phyloP scores from a whole-genome alignment of 768 basidiomycete genomes.

The Phanerodontia chrysosporium region DNA sequence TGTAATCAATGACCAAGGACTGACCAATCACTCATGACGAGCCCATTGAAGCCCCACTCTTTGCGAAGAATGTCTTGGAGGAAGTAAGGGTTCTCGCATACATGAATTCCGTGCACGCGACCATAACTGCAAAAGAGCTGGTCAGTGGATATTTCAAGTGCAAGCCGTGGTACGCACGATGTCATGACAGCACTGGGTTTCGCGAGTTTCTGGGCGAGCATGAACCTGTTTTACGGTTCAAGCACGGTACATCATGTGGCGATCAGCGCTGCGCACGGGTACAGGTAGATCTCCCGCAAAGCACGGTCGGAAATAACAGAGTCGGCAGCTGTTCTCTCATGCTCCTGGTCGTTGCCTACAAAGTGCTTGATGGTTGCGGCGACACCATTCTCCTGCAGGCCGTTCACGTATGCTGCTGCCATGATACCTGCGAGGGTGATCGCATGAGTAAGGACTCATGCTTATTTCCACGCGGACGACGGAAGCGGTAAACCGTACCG shows the following conservation, averaged over 20 bases:
- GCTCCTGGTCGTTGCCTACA: conserved; percentile 70
- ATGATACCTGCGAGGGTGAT: conserved; percentile 42
- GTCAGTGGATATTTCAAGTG: conserved; percentile 12
- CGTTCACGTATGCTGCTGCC: conserved; percentile 64
- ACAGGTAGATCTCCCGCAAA: conserved; percentile 67
- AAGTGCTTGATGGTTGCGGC: conserved; percentile 74
- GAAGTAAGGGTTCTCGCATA: conserved; percentile 38
- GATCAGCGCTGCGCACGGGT: conserved; percentile 48
- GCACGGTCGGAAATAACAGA: conserved; percentile 63
- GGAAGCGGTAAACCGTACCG: conserved; percentile 29
- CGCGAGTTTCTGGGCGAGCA: conserved; percentile 62
- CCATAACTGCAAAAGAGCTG: conserved; percentile 32
- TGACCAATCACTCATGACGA: conserved; percentile 47
- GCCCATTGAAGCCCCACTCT: conserved; percentile 46
- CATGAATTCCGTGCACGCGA: conserved; percentile 40
- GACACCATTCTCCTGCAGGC: conserved; percentile 62
- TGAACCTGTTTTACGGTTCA: conserved; percentile 40
- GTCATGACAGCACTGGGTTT: conserved; percentile 68
- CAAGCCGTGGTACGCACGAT: conserved; percentile 32
- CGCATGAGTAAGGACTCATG: neutral
- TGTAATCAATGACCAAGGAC: neutral
- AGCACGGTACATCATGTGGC: neutral
- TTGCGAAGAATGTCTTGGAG: conserved; percentile 40
- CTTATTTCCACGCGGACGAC: neutral
- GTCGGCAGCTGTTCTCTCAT: conserved; percentile 61